These are phyloP conservation scores for Zygosaccharomyces gambellarensis DNA, from an alignment of 805 yeast species.

Conservation along the genomic window DNA sequence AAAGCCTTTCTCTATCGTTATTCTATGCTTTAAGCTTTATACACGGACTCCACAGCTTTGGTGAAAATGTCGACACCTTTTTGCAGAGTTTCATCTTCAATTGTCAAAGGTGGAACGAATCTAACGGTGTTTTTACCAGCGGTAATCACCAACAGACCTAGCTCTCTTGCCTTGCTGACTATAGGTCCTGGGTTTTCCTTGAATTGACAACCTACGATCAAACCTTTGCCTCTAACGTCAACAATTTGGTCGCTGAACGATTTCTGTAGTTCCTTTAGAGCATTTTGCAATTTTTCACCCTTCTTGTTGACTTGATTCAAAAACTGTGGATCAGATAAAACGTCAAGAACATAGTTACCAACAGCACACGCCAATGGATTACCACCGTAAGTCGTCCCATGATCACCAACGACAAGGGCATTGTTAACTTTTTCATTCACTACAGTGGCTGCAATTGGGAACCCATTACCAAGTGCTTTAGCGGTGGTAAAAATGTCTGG, in stretches of 20 bases:
- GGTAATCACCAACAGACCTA: slow-evolving; percentile 79
- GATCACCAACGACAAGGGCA: slow-evolving; percentile 82
- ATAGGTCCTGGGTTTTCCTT: slow-evolving; percentile 55
- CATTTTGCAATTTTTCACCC: slow-evolving; percentile 50
- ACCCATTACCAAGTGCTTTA: slow-evolving; percentile 94
- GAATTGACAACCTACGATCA: slow-evolving; percentile 80
- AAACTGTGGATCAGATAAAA: slow-evolving; percentile 57
- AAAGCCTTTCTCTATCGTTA: neutral
- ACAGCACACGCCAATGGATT: slow-evolving; percentile 87
- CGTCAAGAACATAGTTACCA: slow-evolving; percentile 68
- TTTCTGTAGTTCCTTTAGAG: slow-evolving; percentile 46
- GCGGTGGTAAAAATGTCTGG: slow-evolving; percentile 95
- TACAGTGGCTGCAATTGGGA: slow-evolving; percentile 92
- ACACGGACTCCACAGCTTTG: slow-evolving; percentile 37
- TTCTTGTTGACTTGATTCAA: slow-evolving; percentile 55
- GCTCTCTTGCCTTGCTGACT: slow-evolving; percentile 65
- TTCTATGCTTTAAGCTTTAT: slow-evolving; percentile 9
- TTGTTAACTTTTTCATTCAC: slow-evolving; percentile 74
- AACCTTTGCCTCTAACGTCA: slow-evolving; percentile 83
- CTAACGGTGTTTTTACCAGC: slow-evolving; percentile 91
- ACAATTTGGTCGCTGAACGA: slow-evolving; percentile 57
- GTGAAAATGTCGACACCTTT: slow-evolving; percentile 71
- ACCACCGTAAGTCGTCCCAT: slow-evolving; percentile 97
- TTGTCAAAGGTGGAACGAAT: slow-evolving; percentile 87
- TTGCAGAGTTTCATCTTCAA: slow-evolving; percentile 60